These are phyloP conservation scores for Meredithiella fracta DNA, from an alignment of 2,329 filamentous ascomycete genomes.

Conservation along the genomic window DNA sequence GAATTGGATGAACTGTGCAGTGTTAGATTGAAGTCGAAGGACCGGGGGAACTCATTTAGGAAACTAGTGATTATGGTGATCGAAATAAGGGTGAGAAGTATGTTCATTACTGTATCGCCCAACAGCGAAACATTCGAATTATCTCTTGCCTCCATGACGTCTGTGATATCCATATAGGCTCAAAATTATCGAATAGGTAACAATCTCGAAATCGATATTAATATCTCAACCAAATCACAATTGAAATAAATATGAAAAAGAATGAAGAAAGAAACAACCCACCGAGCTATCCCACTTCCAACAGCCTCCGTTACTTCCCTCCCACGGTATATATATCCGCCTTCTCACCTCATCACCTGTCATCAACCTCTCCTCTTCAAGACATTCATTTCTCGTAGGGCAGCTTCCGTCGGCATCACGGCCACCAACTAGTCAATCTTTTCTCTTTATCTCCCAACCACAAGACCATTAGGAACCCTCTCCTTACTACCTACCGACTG, in stretches of 20 bases:
- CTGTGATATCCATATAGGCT: not conserved
- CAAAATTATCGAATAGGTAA: not conserved
- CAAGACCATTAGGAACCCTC: too few species aligned
- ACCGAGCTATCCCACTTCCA: not conserved
- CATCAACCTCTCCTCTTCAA: not conserved
- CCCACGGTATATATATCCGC: not conserved
- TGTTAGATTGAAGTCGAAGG: not conserved
- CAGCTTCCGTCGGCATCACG: not conserved
- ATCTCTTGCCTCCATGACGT: not conserved
- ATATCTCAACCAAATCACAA: too few species aligned
- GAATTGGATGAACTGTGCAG: not conserved
- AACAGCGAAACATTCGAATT: not conserved
- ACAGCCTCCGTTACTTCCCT: not conserved
- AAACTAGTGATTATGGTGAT: constrained; percentile 23
- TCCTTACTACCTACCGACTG: too few species aligned
- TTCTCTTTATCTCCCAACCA: not conserved
- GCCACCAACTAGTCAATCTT: not conserved
- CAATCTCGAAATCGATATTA: too few species aligned
- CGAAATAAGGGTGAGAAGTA: constrained; percentile 22
- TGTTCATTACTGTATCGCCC: constrained; percentile 22
- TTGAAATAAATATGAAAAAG: not conserved
- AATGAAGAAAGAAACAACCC: not conserved
- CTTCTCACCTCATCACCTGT: not conserved
- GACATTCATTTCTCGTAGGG: too few species aligned
- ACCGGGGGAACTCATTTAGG: constrained; percentile 23